These are phyloP conservation scores for Diaporthe capsici DNA, from an alignment of 2,329 filamentous ascomycete species.

Conservation along the genomic window DNA sequence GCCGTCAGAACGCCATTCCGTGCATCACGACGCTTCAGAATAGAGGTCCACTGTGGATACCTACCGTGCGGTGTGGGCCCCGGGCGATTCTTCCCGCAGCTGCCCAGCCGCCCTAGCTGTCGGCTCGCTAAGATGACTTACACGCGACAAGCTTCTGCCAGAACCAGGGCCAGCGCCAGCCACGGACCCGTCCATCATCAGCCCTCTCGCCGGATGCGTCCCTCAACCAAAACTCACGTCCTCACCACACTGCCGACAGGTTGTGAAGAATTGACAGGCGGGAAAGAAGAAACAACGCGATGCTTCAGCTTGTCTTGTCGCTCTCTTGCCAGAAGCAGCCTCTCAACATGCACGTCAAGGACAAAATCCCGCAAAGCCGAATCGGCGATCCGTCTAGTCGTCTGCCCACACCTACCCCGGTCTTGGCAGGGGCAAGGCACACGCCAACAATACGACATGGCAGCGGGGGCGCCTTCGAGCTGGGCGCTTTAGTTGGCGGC, in stretches of 20 bases:
- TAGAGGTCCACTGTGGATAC: slow-evolving; percentile 3
- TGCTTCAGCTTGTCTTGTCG: neutral
- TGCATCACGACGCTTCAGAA: neutral
- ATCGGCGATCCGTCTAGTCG: slow-evolving; percentile 19
- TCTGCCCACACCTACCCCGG: neutral
- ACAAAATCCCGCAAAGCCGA: neutral
- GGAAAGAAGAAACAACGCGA: neutral
- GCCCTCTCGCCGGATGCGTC: slow-evolving; percentile 3
- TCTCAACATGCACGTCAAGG: neutral
- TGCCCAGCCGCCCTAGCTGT: slow-evolving; percentile 6
- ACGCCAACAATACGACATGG: slow-evolving; percentile 24
- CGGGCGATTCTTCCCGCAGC: slow-evolving; percentile 23
- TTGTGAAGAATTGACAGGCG: neutral
- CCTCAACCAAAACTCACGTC: neutral
- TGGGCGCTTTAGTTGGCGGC: neutral
- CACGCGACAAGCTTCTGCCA: slow-evolving; percentile 34
- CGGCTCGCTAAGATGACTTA: slow-evolving; percentile 29
- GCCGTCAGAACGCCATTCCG: neutral
- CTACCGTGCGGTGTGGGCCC: slow-evolving; percentile 4
- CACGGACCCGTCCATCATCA: neutral
- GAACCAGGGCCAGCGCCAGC: slow-evolving; percentile 1
- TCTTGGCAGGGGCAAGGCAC: slow-evolving; percentile 13
- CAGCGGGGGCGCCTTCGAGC: neutral
- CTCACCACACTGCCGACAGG: neutral
- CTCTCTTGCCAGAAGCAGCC: slow-evolving; percentile 6